phyloP scores from a whole-genome alignment of 2,329 filamentous ascomycete species.

The Aspergillus clavatus region DNA sequence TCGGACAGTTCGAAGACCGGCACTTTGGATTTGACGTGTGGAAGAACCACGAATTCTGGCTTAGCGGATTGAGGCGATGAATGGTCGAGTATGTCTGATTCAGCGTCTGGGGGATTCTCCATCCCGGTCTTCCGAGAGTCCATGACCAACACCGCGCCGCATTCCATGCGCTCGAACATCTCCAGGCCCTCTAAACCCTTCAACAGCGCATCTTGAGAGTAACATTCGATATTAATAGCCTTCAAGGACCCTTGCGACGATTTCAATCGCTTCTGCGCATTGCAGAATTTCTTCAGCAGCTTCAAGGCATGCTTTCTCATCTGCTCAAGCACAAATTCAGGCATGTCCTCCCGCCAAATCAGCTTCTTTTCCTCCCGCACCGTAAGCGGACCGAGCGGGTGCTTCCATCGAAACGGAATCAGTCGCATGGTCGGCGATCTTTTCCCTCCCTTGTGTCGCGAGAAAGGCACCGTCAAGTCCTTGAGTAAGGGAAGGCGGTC shows the following conservation, averaged over 20 bases:
- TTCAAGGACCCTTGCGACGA: slow-evolving; percentile 24
- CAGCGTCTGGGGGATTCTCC: background rate
- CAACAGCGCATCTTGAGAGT: slow-evolving; percentile 17
- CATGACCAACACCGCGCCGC: slow-evolving; percentile 28
- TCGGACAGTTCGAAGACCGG: slow-evolving; percentile 36
- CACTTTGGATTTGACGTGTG: slow-evolving; percentile 26
- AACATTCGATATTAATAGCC: slow-evolving; percentile 17
- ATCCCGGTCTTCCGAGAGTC: background rate
- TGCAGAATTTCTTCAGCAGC: slow-evolving; percentile 32
- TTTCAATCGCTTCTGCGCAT: slow-evolving; percentile 16
- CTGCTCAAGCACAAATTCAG: slow-evolving; percentile 36
- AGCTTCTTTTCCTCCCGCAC: slow-evolving; percentile 25
- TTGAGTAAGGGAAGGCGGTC: slow-evolving; percentile 25
- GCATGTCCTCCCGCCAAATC: slow-evolving; percentile 48
- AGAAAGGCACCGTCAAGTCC: slow-evolving; percentile 14
- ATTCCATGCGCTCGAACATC: slow-evolving; percentile 25
- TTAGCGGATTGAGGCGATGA: slow-evolving; percentile 3
- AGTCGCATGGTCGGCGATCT: slow-evolving; percentile 16
- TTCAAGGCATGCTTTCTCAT: slow-evolving; percentile 35
- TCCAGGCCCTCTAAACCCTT: slow-evolving; percentile 19
- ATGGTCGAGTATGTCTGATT: background rate
- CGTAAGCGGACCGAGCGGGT: slow-evolving; percentile 26
- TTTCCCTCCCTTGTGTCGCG: slow-evolving; percentile 6
- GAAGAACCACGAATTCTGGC: slow-evolving; percentile 28
- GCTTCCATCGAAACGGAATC: slow-evolving; percentile 35